Percentiles rank a stretch among this genome's conserved stretches.
These are phyloP conservation scores for Pichiaceae sp. DNA, from an alignment of 1,139 yeast genomes.

Conservation along the genomic window DNA sequence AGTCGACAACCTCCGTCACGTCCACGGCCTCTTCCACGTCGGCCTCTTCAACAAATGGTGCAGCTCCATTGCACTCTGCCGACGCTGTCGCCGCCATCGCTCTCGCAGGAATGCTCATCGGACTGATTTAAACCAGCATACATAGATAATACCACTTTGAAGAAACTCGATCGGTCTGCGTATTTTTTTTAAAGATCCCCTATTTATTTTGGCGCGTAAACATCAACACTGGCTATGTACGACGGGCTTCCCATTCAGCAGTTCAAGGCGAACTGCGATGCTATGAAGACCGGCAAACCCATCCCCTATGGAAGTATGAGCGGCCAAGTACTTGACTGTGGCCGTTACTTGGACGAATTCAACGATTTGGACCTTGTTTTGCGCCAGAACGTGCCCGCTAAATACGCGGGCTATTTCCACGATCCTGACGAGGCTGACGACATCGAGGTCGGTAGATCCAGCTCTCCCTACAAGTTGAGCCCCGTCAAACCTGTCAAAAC, in stretches of 20 bases:
- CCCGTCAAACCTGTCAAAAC: slow-evolving; percentile 11
- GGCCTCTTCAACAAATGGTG: slow-evolving; percentile 9
- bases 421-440: slow-evolving; percentile 4
- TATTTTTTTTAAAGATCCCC: neutral
- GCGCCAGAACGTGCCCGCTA: slow-evolving; percentile 19
- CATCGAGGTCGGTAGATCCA: slow-evolving; percentile 5
- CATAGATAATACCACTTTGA: too few species aligned
- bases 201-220: slow-evolving; percentile 1
- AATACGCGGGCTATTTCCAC: slow-evolving; percentile 17
- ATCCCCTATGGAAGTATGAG: slow-evolving; percentile 20
- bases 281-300: slow-evolving; percentile 19
- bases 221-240: slow-evolving; percentile 7
- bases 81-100: slow-evolving; percentile 12
- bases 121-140: slow-evolving; percentile 17
- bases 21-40: slow-evolving; percentile 9
- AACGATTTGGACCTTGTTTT: slow-evolving; percentile 22
- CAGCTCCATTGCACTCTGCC: slow-evolving; percentile 14
- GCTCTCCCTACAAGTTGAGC: slow-evolving; percentile 14
- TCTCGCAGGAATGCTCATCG: slow-evolving; percentile 5
- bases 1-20: slow-evolving; percentile 10
- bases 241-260: slow-evolving; percentile 17
- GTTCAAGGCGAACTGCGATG: slow-evolving; percentile 19
- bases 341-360: slow-evolving; percentile 15
- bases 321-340: slow-evolving; percentile 17
- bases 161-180: neutral